phyloP scores from a whole-genome alignment of 2,329 filamentous ascomycete species.

The Epicoccum nigrum region DNA sequence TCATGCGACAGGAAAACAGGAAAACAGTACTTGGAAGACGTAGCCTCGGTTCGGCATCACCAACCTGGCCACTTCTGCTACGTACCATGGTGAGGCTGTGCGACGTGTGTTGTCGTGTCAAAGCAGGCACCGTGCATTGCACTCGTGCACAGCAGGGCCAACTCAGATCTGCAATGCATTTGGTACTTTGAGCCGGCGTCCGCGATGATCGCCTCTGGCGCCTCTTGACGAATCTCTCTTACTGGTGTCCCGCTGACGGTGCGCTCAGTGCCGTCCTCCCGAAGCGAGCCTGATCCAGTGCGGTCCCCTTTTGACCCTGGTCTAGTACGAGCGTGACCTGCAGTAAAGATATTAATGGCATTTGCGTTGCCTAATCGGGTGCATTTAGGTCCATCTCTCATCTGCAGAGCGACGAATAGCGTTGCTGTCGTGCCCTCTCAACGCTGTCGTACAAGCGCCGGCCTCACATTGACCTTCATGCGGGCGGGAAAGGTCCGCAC shows the following conservation, averaged over 20 bases:
- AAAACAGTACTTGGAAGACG: conserved; percentile 8
- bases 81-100: conserved; percentile 24
- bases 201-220: conserved; percentile 36
- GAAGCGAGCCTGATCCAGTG: conserved; percentile 30
- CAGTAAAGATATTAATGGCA: conserved; percentile 42
- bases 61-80: conserved; percentile 5
- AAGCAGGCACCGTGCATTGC: conserved; percentile 18
- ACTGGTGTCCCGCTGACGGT: conserved; percentile 16
- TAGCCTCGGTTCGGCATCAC: no score
- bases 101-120: conserved; percentile 15
- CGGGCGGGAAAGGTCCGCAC: conserved; percentile 34
- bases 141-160: conserved; percentile 32
- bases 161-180: conserved; percentile 34
- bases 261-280: conserved; percentile 25
- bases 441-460: conserved; percentile 44
- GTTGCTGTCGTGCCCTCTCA: conserved; percentile 33
- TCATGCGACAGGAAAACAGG: conserved; percentile 15
- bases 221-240: conserved; percentile 22
- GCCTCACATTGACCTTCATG: conserved; percentile 32
- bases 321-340: conserved; percentile 19
- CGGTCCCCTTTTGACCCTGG: conserved; percentile 17
- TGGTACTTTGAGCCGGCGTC: conserved; percentile 24
- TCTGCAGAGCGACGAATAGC: conserved; percentile 37
- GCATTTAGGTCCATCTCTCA: conserved; percentile 28
- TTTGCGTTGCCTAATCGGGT: conserved; percentile 30